These are phyloP conservation scores for Gymnopilus dilepis DNA, from an alignment of 768 basidiomycete species.

Conservation along the genomic window DNA sequence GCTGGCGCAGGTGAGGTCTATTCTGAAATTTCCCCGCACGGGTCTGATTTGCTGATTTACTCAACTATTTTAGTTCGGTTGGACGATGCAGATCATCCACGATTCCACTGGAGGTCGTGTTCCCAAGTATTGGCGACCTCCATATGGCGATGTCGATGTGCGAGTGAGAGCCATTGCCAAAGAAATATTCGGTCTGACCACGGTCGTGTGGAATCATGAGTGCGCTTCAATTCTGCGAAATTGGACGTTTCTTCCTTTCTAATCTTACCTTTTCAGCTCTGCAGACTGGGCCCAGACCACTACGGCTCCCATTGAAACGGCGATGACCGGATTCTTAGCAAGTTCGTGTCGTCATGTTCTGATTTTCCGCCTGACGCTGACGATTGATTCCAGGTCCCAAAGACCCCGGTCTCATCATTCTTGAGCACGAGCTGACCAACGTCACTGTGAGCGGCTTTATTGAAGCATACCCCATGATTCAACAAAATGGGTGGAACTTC, in stretches of 20 bases:
- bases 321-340: neutral
- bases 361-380: too few relatives aligned
- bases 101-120: slow-evolving; percentile 80
- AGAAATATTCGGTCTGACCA: slow-evolving; percentile 74
- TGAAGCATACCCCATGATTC: neutral
- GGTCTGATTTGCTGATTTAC: too few relatives aligned
- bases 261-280: neutral
- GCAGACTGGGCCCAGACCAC: neutral
- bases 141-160: slow-evolving; percentile 84
- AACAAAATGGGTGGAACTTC: slow-evolving; percentile 6
- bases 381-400: neutral
- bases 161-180: slow-evolving; percentile 83
- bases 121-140: slow-evolving; percentile 81
- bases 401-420: neutral
- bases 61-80: slow-evolving; percentile 59
- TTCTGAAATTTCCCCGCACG: neutral
- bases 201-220: slow-evolving; percentile 92
- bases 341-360: neutral
- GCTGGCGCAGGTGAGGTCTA: slow-evolving; percentile 58
- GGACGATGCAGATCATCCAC: slow-evolving; percentile 79
- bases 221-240: slow-evolving; percentile 36
- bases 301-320: neutral
- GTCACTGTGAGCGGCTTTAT: neutral
- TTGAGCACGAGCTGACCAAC: slow-evolving; percentile 3
- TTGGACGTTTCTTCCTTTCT: too few relatives aligned